A percentile compares a stretch with the other conserved stretches of the same genome.
phyloP scores from a whole-genome alignment of 2,329 filamentous ascomycete genomes.

The Monosporascus sp. region DNA sequence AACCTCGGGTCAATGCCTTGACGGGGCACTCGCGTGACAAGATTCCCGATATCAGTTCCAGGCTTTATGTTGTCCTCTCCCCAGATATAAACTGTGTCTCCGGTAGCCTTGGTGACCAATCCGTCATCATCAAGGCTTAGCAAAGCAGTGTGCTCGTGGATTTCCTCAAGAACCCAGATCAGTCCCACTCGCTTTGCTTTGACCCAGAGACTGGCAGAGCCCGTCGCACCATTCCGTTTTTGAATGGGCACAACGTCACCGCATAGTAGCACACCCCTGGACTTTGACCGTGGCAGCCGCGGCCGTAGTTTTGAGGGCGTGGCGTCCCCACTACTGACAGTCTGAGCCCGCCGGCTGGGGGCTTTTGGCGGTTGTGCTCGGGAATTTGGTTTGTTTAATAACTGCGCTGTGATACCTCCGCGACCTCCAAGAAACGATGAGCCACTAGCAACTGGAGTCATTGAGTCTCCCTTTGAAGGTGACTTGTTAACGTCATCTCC shows the following conservation, averaged over 20 bases:
- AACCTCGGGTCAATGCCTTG: conserved; percentile 64
- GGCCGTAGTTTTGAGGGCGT: conserved; percentile 49
- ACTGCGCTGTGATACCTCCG: conserved; percentile 74
- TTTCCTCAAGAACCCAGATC: conserved; percentile 98
- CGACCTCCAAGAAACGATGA: conserved; percentile 61
- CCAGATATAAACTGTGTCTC: conserved; percentile 84
- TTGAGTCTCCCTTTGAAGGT: conserved; percentile 29
- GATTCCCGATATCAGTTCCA: conserved; percentile 68
- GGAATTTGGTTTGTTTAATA: conserved; percentile 76
- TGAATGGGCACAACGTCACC: conserved; percentile 98
- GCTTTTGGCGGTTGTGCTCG: conserved; percentile 49
- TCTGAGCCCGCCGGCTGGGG: conserved; percentile 57
- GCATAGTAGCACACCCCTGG: conserved; percentile 83
- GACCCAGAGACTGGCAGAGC: conserved; percentile 94
- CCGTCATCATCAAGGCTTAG: conserved; percentile 75
- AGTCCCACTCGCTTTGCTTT: conserved; percentile 92
- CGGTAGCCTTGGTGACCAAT: conserved; percentile 61
- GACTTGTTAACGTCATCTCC: conserved; percentile 39
- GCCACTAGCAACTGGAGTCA: conserved; percentile 35
- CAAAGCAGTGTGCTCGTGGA: conserved; percentile 84
- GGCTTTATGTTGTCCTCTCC: conserved; percentile 61
- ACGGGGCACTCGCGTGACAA: conserved; percentile 79
- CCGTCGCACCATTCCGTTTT: conserved; percentile 87
- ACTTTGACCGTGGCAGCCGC: conserved; percentile 55
- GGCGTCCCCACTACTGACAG: conserved; percentile 52